phyloP scores from a whole-genome alignment of 495 filamentous ascomycete genomes.

The Aspergillus campestris region DNA sequence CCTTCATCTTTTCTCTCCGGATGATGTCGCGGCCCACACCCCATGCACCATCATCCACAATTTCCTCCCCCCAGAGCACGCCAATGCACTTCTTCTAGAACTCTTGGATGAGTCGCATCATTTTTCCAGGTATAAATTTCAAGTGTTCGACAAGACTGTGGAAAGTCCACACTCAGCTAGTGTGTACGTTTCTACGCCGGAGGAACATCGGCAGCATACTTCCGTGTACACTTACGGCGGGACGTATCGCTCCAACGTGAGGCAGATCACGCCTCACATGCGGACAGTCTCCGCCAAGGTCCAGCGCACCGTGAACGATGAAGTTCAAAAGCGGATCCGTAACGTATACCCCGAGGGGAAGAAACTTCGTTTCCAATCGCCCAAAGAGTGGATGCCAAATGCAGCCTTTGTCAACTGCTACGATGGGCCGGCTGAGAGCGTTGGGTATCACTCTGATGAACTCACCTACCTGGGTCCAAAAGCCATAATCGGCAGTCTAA shows the following conservation, averaged over 20 bases:
- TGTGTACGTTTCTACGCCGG: constrained; percentile 67
- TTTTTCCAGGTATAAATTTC: constrained; percentile 66
- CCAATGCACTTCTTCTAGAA: constrained; percentile 64
- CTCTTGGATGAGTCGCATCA: constrained; percentile 67
- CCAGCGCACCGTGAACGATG: constrained; percentile 62
- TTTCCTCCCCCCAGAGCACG: constrained; percentile 65
- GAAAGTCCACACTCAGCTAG: constrained; percentile 69
- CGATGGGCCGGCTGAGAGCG: constrained; percentile 63
- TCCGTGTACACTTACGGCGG: constrained; percentile 83
- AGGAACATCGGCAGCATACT: constrained; percentile 54
- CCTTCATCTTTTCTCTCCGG: constrained; percentile 69
- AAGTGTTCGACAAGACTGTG: constrained; percentile 79
- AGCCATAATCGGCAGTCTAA: constrained; percentile 81
- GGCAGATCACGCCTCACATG: constrained; percentile 63
- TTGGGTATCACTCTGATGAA: constrained; percentile 89
- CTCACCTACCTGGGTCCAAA: constrained; percentile 87
- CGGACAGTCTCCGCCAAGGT: constrained; percentile 56
- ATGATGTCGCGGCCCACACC: constrained; percentile 69
- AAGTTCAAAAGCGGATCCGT: constrained; percentile 58
- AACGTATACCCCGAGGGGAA: constrained; percentile 51
- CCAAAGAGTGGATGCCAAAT: constrained; percentile 69
- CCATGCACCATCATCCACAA: constrained; percentile 89
- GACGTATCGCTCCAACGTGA: constrained; percentile 60
- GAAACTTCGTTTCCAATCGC: constrained; percentile 71
- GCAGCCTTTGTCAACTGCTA: constrained; percentile 95